Conservation (phyloP, 192 early-diverging fungal genomes). For the Coemansia sp. region DNA sequence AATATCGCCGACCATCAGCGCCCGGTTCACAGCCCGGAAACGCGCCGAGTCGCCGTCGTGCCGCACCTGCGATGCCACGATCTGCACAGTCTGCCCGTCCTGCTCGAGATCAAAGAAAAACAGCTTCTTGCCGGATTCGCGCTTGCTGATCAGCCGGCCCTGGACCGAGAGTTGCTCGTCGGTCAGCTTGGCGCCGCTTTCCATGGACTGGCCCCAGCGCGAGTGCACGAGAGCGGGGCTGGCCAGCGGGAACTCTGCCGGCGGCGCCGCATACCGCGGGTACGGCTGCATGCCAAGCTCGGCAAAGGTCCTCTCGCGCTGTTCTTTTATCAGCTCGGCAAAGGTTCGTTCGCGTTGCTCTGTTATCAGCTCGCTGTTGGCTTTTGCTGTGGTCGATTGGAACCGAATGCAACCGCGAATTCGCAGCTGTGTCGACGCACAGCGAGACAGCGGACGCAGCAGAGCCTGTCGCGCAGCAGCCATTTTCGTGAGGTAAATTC, state of each 20-base stretch:
- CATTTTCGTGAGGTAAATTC: not conserved
- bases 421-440: not conserved
- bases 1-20: constrained; percentile 63
- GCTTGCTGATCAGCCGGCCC: constrained; percentile 65
- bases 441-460: not conserved
- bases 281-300: constrained; percentile 33
- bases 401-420: not conserved
- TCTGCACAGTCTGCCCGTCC: constrained; percentile 60
- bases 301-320: constrained; percentile 18
- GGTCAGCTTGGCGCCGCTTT: constrained; percentile 29
- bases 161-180: constrained; percentile 36
- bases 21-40: constrained; percentile 51
- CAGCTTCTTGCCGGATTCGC: constrained; percentile 71
- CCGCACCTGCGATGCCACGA: constrained; percentile 58
- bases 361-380: constrained; percentile 15
- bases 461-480: not conserved
- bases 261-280: constrained; percentile 29
- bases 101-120: constrained; percentile 71
- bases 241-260: constrained; percentile 20
- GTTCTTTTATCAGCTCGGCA: constrained; percentile 19
- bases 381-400: constrained; percentile 4
- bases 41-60: constrained; percentile 14
- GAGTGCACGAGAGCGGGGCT: constrained; percentile 13
- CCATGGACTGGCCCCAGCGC: constrained; percentile 19
- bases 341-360: constrained; percentile 23